phyloP scores from a whole-genome alignment of 169 alveolate species.

The Miamiensis avidus region DNA sequence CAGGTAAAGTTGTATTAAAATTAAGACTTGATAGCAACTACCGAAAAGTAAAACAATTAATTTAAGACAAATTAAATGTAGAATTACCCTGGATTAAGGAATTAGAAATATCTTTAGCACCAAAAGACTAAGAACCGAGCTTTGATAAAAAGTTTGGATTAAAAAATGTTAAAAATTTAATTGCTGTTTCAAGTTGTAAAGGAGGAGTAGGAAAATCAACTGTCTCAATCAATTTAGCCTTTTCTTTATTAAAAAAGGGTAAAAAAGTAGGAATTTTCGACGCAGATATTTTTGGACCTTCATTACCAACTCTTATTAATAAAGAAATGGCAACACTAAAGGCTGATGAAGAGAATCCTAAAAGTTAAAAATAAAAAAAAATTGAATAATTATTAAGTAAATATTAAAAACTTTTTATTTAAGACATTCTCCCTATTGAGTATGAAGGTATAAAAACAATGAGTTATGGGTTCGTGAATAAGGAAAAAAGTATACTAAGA shows the following conservation, averaged over 20 bases:
- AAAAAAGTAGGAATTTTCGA: constrained; percentile 94
- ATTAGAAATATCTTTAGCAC: constrained; percentile 53
- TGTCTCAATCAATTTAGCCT: constrained; percentile 90
- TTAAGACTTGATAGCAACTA: too few relatives aligned
- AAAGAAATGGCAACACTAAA: constrained; percentile 56
- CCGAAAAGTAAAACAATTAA: too few relatives aligned
- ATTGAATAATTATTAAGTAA: too few relatives aligned
- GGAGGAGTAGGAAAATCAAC: constrained; percentile 99
- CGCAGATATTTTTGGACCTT: constrained; percentile 97
- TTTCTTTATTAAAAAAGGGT: constrained; percentile 83
- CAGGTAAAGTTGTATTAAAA: too few relatives aligned
- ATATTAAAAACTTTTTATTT: background rate
- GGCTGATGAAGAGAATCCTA: constrained; percentile 69
- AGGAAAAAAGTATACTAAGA: constrained; percentile 88
- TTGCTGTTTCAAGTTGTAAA: constrained; percentile 95
- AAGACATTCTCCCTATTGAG: constrained; percentile 74
- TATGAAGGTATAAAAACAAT: constrained; percentile 90
- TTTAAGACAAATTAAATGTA: too few relatives aligned
- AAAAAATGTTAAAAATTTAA: constrained; percentile 78
- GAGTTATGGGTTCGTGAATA: constrained; percentile 91
- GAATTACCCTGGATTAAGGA: constrained; percentile 54
- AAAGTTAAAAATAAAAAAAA: background rate
- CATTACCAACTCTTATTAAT: constrained; percentile 92
- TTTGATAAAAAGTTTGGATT: constrained; percentile 60
- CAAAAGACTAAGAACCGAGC: constrained; percentile 49